phyloP scores from a whole-genome alignment of 305 asterid genomes.

The Rubia tinctorum region DNA sequence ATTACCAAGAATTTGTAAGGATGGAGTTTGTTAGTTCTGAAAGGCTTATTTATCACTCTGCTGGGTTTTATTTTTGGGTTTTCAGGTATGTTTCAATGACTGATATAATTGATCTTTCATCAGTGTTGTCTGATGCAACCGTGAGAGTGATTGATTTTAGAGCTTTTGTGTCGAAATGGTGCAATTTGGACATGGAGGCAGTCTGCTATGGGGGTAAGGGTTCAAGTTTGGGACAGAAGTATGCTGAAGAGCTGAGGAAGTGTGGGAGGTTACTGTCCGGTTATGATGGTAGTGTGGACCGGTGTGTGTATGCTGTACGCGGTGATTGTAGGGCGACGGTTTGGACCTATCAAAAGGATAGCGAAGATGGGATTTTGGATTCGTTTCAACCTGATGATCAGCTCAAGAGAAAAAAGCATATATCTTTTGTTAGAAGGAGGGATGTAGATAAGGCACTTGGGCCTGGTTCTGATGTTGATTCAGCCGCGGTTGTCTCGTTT shows the following conservation, averaged over 20 bases:
- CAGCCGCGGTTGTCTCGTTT: constrained; percentile 58
- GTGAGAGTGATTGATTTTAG: constrained; percentile 72
- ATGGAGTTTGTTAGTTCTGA: not conserved
- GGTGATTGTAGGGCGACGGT: constrained; percentile 83
- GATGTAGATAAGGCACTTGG: constrained; percentile 71
- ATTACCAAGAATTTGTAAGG: not conserved
- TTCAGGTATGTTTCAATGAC: constrained; percentile 86
- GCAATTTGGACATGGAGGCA: constrained; percentile 51
- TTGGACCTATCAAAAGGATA: constrained; percentile 70
- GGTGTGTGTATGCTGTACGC: constrained; percentile 60
- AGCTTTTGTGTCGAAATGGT: constrained; percentile 63
- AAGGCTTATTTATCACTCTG: not conserved
- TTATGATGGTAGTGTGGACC: constrained; percentile 37
- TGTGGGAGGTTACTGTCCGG: constrained; percentile 83
- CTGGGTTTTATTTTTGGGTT: not conserved
- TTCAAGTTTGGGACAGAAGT: constrained; percentile 6
- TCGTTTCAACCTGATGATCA: constrained; percentile 81
- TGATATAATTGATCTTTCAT: constrained; percentile 65
- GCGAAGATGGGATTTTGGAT: constrained; percentile 60
- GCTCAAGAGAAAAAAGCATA: constrained; percentile 72
- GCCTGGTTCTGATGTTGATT: constrained; percentile 63
- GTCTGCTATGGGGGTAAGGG: constrained; percentile 32
- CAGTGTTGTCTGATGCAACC: constrained; percentile 44
- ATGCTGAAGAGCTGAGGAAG: constrained; percentile 39
- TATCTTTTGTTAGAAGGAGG: constrained; percentile 56